phyloP scores from a whole-genome alignment of 106 monocot species.

The Dendrobium officinale region DNA sequence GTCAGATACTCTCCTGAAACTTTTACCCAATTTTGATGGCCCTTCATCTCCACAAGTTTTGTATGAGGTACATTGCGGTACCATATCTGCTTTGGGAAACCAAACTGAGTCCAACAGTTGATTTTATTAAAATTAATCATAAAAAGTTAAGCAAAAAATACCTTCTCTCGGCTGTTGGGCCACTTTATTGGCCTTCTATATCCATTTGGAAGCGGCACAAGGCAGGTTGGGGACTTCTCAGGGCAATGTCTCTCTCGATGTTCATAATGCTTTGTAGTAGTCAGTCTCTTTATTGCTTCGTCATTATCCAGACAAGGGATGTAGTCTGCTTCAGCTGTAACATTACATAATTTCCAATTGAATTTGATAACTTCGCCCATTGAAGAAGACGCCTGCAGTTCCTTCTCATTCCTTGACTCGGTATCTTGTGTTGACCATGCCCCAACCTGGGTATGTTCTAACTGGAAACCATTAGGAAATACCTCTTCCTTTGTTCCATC shows the following conservation, averaged over 20 bases:
- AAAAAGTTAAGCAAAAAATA: slow-evolving; percentile 12
- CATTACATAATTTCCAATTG: slow-evolving; percentile 73
- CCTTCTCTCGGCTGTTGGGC: slow-evolving; percentile 87
- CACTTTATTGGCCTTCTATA: slow-evolving; percentile 60
- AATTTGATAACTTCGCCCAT: slow-evolving; percentile 20
- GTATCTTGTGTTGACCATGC: slow-evolving; percentile 65
- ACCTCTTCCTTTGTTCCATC: slow-evolving; percentile 37
- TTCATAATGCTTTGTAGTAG: slow-evolving; percentile 72
- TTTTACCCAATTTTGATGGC: slow-evolving; percentile 90
- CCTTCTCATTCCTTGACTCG: slow-evolving; percentile 73
- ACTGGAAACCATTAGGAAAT: slow-evolving; percentile 57
- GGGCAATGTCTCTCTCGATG: slow-evolving; percentile 91
- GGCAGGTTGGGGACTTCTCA: slow-evolving; percentile 62
- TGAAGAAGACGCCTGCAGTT: slow-evolving; percentile 35
- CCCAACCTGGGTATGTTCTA: slow-evolving; percentile 49
- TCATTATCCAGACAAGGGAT: slow-evolving; percentile 88
- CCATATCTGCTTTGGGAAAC: slow-evolving; percentile 56
- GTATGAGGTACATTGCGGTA: slow-evolving; percentile 83
- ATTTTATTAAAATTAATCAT: background rate
- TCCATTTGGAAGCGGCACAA: slow-evolving; percentile 80
- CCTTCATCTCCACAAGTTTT: slow-evolving; percentile 62
- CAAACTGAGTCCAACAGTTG: background rate
- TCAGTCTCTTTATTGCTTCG: slow-evolving; percentile 52
- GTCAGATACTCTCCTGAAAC: slow-evolving; percentile 74
- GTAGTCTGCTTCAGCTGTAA: slow-evolving; percentile 61